phyloP scores from a whole-genome alignment of 768 basidiomycete genomes.

The Boletus patriciae region DNA sequence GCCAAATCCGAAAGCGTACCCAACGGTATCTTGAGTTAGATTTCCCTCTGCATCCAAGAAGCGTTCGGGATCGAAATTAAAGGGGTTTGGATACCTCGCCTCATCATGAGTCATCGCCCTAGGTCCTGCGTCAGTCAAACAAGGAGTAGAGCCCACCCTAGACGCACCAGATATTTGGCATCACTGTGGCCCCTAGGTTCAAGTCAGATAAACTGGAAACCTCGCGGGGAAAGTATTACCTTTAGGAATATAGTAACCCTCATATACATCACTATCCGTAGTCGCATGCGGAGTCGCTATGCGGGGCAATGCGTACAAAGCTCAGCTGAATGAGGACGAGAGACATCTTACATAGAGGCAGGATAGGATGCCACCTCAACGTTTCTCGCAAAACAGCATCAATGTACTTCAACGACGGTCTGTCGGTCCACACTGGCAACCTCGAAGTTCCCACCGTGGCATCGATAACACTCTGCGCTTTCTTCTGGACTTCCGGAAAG shows the following conservation, averaged over 20 bases:
- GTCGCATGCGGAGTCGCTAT: conserved; percentile 21
- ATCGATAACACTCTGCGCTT: conserved; percentile 34
- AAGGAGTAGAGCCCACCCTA: neutral
- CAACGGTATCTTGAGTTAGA: conserved; percentile 22
- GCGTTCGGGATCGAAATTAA: conserved; percentile 34
- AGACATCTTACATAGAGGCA: conserved; percentile 23
- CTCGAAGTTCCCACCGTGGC: conserved; percentile 21
- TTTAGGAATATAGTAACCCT: conserved; percentile 32
- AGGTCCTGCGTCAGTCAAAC: neutral
- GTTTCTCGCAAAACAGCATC: conserved; percentile 31
- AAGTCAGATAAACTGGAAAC: conserved; percentile 1
- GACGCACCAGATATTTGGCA: conserved; percentile 31
- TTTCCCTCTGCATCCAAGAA: conserved; percentile 25
- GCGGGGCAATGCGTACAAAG: neutral
- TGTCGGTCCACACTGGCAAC: conserved; percentile 30
- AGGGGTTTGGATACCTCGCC: conserved; percentile 33
- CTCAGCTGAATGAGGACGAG: neutral
- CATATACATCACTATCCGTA: conserved; percentile 22
- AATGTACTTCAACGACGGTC: conserved; percentile 27
- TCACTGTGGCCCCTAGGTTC: conserved; percentile 21
- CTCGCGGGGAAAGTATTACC: neutral
- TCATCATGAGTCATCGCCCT: conserved; percentile 38
- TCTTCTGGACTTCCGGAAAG: conserved; percentile 29
- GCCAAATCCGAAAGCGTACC: conserved; percentile 26
- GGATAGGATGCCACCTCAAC: conserved; percentile 25